Conservation (phyloP, 331 rosid species). For the Prunus yedoensis region DNA sequence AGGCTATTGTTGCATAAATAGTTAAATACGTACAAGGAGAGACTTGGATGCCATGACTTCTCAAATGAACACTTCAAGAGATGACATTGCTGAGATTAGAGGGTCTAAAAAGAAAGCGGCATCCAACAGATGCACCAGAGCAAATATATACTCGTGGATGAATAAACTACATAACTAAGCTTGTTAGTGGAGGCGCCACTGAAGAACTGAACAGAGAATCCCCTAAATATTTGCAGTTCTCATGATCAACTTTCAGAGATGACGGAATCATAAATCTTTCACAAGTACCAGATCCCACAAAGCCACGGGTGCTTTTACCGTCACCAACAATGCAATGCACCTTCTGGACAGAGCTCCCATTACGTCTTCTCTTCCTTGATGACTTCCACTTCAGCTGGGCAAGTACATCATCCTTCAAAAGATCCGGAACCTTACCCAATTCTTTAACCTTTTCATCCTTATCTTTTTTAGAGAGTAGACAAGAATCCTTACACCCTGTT, state of each 20-base stretch:
- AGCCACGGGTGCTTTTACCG: constrained; percentile 24
- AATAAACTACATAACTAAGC: constrained; percentile 59
- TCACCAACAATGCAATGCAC: background rate
- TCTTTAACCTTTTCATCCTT: constrained; percentile 30
- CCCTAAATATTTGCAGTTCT: constrained; percentile 69
- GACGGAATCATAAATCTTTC: constrained; percentile 49
- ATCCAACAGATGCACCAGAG: constrained; percentile 44
- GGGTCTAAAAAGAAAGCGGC: constrained; percentile 19
- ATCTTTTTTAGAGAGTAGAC: constrained; percentile 19
- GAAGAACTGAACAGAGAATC: constrained; percentile 67
- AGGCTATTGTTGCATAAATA: constrained; percentile 31
- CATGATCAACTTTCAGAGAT: constrained; percentile 60
- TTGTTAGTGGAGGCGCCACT: constrained; percentile 67
- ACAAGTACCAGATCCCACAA: constrained; percentile 30
- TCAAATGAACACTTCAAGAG: background rate
- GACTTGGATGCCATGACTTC: constrained; percentile 38
- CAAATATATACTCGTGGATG: constrained; percentile 1
- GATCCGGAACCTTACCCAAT: constrained; percentile 39
- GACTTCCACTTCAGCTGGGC: constrained; percentile 65
- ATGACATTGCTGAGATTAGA: constrained; percentile 1
- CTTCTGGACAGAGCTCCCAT: constrained; percentile 31
- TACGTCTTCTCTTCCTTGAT: constrained; percentile 61
- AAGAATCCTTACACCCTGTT: constrained; percentile 3
- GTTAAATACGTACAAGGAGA: constrained; percentile 14
- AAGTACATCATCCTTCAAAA: constrained; percentile 52